A percentile compares a stretch with the other conserved stretches of the same genome.
These are phyloP conservation scores for Rutstroemia sp. DNA, from an alignment of 2,329 filamentous ascomycete genomes.

Conservation along the genomic window DNA sequence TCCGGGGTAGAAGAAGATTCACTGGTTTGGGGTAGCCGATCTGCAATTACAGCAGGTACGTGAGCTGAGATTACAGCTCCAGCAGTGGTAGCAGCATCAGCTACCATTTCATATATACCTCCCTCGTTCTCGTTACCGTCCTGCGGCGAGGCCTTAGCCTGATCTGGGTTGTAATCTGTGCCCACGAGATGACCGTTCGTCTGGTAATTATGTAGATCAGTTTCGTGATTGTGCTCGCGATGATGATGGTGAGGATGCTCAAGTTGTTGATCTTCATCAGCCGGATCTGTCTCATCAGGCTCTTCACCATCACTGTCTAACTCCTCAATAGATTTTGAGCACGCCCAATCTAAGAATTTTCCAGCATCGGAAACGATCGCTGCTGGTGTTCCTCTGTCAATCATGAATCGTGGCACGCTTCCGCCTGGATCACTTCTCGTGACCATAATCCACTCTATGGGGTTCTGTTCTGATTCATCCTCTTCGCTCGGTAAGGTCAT, in stretches of 20 bases:
- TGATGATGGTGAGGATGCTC: constrained; percentile 13
- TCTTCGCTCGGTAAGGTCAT: constrained; percentile 29
- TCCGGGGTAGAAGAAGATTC: constrained; percentile 21
- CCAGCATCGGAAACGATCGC: constrained; percentile 57
- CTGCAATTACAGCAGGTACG: constrained; percentile 19
- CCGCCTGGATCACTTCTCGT: constrained; percentile 67
- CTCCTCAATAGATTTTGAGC: constrained; percentile 31
- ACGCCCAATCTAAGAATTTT: constrained; percentile 66
- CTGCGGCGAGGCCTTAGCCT: not conserved
- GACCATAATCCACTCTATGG: constrained; percentile 70
- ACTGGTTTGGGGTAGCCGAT: constrained; percentile 25
- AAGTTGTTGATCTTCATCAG: constrained; percentile 15
- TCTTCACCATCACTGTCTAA: constrained; percentile 22
- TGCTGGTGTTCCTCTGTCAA: constrained; percentile 60
- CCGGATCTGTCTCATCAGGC: constrained; percentile 11
- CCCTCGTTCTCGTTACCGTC: constrained; percentile 23
- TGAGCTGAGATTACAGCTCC: constrained; percentile 38
- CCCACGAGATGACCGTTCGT: constrained; percentile 26
- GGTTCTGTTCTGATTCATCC: constrained; percentile 48
- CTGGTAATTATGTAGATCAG: constrained; percentile 29
- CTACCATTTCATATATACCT: constrained; percentile 50
- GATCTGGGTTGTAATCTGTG: constrained; percentile 15
- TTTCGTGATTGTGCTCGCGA: constrained; percentile 17
- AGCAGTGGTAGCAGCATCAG: constrained; percentile 44
- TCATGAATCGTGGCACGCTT: constrained; percentile 64